phyloP scores from a whole-genome alignment of 805 yeast genomes.

The Candida ponderosae region DNA sequence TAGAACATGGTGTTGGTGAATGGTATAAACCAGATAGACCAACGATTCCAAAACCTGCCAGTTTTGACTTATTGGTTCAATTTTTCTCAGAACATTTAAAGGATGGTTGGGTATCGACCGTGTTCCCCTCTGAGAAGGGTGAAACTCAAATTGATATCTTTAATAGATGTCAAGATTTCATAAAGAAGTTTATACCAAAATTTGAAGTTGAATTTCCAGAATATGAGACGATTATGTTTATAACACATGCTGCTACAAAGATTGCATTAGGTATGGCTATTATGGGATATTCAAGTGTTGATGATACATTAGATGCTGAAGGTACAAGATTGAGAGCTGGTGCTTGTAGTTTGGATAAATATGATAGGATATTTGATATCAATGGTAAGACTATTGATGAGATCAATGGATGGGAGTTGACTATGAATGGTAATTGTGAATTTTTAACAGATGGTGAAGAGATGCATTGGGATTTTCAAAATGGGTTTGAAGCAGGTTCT shows the following conservation, averaged over 20 bases:
- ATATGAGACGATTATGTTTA: slow-evolving; percentile 55
- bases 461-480: slow-evolving; percentile 86
- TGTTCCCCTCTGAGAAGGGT: slow-evolving; percentile 58
- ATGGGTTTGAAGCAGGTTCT: slow-evolving; percentile 81
- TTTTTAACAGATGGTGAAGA: slow-evolving; percentile 77
- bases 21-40: slow-evolving; percentile 75
- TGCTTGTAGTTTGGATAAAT: slow-evolving; percentile 77
- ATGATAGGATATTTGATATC: slow-evolving; percentile 20
- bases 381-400: slow-evolving; percentile 12
- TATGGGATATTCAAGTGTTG: slow-evolving; percentile 40
- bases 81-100: slow-evolving; percentile 45
- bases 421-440: slow-evolving; percentile 65
- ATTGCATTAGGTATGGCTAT: slow-evolving; percentile 81
- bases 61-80: slow-evolving; percentile 34
- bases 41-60: slow-evolving; percentile 65
- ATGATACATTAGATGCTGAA: slow-evolving; percentile 41
- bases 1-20: slow-evolving; percentile 87
- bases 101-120: slow-evolving; percentile 42
- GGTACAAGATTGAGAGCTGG: slow-evolving; percentile 60
- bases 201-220: slow-evolving; percentile 53
- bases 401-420: slow-evolving; percentile 46
- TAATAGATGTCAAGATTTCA: slow-evolving; percentile 46
- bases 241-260: slow-evolving; percentile 91
- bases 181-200: slow-evolving; percentile 47
- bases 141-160: slow-evolving; percentile 71